Evolutionary conservation across 257 asterid genomes (phyloP).

Genomic region (Hygrophila difformis): DNA sequence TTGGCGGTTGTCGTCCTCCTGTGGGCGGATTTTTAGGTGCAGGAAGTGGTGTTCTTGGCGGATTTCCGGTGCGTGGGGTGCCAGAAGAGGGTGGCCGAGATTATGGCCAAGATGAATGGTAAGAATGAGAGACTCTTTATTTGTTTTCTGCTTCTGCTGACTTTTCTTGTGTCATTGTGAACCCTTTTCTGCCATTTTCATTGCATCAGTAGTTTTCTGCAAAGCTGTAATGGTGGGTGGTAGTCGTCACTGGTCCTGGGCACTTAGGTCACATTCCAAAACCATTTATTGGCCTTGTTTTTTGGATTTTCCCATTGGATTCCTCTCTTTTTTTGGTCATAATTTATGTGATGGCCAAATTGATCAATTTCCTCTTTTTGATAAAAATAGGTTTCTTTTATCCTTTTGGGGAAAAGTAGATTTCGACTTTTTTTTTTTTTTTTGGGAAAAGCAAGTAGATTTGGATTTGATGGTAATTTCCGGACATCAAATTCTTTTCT

Average conservation of each 20-base stretch:
- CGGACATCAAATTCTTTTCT: too few species aligned
- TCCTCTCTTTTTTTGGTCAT: conserved; percentile 8
- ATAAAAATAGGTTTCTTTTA: too few species aligned
- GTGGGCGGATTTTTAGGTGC: conserved; percentile 48
- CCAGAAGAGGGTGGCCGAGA: conserved; percentile 65
- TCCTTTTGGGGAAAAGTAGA: too few species aligned
- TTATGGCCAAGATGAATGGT: conserved; percentile 75
- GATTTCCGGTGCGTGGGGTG: conserved; percentile 71
- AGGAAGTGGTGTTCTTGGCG: conserved; percentile 74
- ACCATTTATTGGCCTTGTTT: conserved; percentile 1
- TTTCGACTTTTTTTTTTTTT: too few species aligned
- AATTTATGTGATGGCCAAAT: too few species aligned
- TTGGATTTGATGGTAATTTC: too few species aligned
- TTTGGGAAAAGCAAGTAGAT: too few species aligned
- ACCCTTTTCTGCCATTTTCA: not conserved
- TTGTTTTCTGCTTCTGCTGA: too few species aligned
- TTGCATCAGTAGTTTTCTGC: not conserved
- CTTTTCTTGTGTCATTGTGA: too few species aligned
- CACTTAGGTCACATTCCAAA: too few species aligned
- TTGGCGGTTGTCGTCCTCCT: not conserved
- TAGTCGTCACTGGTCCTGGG: conserved; percentile 20
- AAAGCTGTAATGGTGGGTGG: conserved; percentile 2
- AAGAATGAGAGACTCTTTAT: too few species aligned
- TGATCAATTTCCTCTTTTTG: too few species aligned
- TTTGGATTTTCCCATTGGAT: conserved; percentile 25